Evolutionary conservation across 1,284 basidiomycete genomes (phyloP).

Genomic region (Rhizopogon hawkerae): DNA sequence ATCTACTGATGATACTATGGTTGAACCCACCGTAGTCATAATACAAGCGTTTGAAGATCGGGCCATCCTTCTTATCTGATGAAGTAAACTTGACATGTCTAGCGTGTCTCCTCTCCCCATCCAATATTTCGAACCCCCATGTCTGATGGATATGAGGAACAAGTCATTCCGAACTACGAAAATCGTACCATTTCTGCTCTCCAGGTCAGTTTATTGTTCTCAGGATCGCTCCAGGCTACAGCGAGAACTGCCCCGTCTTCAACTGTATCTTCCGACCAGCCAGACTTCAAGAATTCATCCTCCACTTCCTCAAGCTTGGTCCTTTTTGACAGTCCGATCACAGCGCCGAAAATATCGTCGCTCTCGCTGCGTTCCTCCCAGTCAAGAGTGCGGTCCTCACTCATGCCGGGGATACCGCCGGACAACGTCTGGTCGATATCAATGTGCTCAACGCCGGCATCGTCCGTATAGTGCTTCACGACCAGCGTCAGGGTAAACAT

Average conservation of each 20-base stretch:
- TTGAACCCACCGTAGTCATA: slow-evolving; percentile 54
- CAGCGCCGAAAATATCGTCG: slow-evolving; percentile 37
- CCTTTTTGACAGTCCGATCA: slow-evolving; percentile 42
- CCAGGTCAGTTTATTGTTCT: slow-evolving; percentile 46
- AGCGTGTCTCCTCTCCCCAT: slow-evolving; percentile 52
- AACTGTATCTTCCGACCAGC: slow-evolving; percentile 47
- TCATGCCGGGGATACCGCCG: slow-evolving; percentile 34
- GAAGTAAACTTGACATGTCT: slow-evolving; percentile 62
- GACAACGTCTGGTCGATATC: slow-evolving; percentile 38
- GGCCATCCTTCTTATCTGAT: slow-evolving; percentile 40
- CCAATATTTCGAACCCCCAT: slow-evolving; percentile 61
- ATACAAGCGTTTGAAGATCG: slow-evolving; percentile 46
- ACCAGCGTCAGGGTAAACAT: slow-evolving; percentile 34
- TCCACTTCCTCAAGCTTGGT: slow-evolving; percentile 40
- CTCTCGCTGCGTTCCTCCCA: slow-evolving; percentile 30
- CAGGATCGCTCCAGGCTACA: slow-evolving; percentile 44
- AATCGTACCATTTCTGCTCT: slow-evolving; percentile 42
- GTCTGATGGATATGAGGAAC: slow-evolving; percentile 32
- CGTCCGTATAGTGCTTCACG: slow-evolving; percentile 38
- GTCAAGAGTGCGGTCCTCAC: slow-evolving; percentile 36
- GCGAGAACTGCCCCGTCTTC: slow-evolving; percentile 44
- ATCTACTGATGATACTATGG: background rate
- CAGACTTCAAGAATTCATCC: slow-evolving; percentile 42
- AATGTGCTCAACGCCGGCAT: slow-evolving; percentile 35
- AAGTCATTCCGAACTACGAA: slow-evolving; percentile 3